These are phyloP conservation scores for Podaxis rugospora DNA, from an alignment of 768 basidiomycete genomes.

Conservation along the genomic window DNA sequence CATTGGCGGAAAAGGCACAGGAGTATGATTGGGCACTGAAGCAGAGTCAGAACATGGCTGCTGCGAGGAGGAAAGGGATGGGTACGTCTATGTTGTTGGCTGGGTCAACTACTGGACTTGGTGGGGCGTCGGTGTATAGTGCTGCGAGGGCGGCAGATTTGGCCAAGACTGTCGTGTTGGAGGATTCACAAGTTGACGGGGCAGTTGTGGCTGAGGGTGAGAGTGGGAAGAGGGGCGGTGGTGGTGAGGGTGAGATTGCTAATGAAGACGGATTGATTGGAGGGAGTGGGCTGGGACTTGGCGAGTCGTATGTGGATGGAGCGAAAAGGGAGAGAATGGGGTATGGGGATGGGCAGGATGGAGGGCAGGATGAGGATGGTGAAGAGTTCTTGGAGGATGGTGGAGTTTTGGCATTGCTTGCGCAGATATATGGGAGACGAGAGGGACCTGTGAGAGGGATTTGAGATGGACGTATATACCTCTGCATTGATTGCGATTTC, in stretches of 20 bases:
- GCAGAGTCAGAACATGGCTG: slow-evolving; percentile 60
- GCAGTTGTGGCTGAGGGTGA: not conserved
- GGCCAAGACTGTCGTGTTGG: slow-evolving; percentile 70
- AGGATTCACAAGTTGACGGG: slow-evolving; percentile 55
- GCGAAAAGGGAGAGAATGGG: slow-evolving; percentile 31
- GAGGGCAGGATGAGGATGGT: slow-evolving; percentile 49
- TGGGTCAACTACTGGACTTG: slow-evolving; percentile 24
- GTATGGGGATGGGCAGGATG: slow-evolving; percentile 30
- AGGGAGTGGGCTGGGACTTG: slow-evolving; percentile 45
- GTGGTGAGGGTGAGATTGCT: slow-evolving; percentile 4
- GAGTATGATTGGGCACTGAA: slow-evolving; percentile 73
- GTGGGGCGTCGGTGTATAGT: slow-evolving; percentile 40
- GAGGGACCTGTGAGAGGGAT: slow-evolving; percentile 49
- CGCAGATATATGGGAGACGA: slow-evolving; percentile 76
- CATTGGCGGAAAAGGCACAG: slow-evolving; percentile 50
- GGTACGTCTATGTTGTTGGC: slow-evolving; percentile 42
- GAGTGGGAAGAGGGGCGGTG: slow-evolving; percentile 11
- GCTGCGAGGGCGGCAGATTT: slow-evolving; percentile 37
- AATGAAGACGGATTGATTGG: slow-evolving; percentile 10
- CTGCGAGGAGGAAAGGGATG: slow-evolving; percentile 37
- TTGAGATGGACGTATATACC: slow-evolving; percentile 13
- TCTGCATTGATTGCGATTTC: not conserved
- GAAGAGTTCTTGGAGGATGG: slow-evolving; percentile 64
- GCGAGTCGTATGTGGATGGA: slow-evolving; percentile 77
- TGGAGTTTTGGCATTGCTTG: slow-evolving; percentile 80